These are phyloP conservation scores for Exophiala xenobiotica DNA, from an alignment of 2,329 filamentous ascomycete species.

Conservation along the genomic window DNA sequence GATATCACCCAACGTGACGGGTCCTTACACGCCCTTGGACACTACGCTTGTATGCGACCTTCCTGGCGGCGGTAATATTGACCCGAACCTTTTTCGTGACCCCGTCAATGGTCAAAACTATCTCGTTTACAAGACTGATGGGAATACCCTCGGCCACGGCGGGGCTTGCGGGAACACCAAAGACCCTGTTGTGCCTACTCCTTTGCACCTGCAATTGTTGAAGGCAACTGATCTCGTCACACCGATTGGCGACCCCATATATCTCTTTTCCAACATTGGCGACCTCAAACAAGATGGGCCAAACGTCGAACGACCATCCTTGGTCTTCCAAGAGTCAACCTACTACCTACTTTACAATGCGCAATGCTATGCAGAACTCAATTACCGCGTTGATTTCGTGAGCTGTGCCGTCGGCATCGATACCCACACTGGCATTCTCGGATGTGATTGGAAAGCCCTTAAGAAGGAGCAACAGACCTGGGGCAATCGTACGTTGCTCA, in stretches of 20 bases:
- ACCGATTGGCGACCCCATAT: constrained; percentile 15
- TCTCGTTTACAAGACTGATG: constrained; percentile 63
- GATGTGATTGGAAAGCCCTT: constrained; percentile 17
- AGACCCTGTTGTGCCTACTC: constrained; percentile 37
- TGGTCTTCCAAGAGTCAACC: constrained; percentile 14
- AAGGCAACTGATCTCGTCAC: constrained; percentile 14
- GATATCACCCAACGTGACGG: constrained; percentile 44
- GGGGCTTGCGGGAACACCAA: constrained; percentile 35
- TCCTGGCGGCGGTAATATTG: constrained; percentile 57
- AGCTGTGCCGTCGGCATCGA: constrained; percentile 17
- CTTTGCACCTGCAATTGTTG: constrained; percentile 15
- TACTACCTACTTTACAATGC: constrained; percentile 25
- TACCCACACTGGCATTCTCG: constrained; percentile 12
- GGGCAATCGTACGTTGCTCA: constrained; percentile 15
- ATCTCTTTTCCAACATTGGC: constrained; percentile 16
- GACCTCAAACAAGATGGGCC: constrained; percentile 16
- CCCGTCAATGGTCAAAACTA: constrained; percentile 50
- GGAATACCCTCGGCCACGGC: constrained; percentile 51
- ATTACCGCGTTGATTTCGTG: constrained; percentile 22
- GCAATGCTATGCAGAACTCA: constrained; percentile 17
- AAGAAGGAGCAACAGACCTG: constrained; percentile 14
- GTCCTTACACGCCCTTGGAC: constrained; percentile 51
- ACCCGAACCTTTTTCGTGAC: constrained; percentile 58
- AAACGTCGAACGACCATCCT: constrained; percentile 20
- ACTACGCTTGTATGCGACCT: constrained; percentile 52